Percentiles rank a stretch among this genome's conserved stretches.
Evolutionary conservation across 2,329 filamentous ascomycete species (phyloP).

Genomic region (Aspergillus fumigatiaffinis): DNA sequence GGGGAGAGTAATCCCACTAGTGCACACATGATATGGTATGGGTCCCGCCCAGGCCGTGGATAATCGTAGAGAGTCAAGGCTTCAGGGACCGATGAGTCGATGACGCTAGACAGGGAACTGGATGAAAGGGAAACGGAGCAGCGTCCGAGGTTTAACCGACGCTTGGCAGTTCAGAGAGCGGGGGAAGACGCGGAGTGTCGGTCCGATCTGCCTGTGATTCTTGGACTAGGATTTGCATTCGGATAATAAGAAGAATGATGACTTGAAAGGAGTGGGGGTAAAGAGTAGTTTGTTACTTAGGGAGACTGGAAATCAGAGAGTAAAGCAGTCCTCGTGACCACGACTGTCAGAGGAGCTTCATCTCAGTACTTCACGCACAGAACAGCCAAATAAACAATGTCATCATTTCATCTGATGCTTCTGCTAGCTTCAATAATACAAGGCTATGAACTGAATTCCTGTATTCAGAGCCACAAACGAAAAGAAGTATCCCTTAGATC

Average conservation of each 20-base stretch:
- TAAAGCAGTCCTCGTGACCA: neutral
- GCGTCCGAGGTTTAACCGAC: conserved; percentile 28
- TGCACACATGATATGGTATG: no score
- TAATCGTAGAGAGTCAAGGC: neutral
- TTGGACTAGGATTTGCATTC: no score
- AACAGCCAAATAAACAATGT: neutral
- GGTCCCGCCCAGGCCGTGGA: neutral
- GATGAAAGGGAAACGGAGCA: conserved; percentile 22
- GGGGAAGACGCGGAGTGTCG: conserved; percentile 14
- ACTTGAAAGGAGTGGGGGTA: neutral
- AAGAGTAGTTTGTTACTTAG: neutral
- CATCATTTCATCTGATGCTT: neutral
- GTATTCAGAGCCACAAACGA: neutral
- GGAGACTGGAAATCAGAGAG: neutral
- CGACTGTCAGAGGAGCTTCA: no score
- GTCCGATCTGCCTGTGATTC: conserved; percentile 11
- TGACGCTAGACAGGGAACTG: neutral
- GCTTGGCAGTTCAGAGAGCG: conserved; percentile 1
- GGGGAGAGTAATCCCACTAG: no score
- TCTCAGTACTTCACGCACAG: no score
- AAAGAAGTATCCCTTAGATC: conserved; percentile 7
- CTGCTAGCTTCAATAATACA: neutral
- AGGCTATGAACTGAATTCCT: neutral
- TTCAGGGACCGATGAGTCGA: neutral
- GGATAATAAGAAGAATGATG: neutral